These are phyloP conservation scores for Aspergillus sparsus DNA, from an alignment of 495 filamentous ascomycete species.

Conservation along the genomic window DNA sequence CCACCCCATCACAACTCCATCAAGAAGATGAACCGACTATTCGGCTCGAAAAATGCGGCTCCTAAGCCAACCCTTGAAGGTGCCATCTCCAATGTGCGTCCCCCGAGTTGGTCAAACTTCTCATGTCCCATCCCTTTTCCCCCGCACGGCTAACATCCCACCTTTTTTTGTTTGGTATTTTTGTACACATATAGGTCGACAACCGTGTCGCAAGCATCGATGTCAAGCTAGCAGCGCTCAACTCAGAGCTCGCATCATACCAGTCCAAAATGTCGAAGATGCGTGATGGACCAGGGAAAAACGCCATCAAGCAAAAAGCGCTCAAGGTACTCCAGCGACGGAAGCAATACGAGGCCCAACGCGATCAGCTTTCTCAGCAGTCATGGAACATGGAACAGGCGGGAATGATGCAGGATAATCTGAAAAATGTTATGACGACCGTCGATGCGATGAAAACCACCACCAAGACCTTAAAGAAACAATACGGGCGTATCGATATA, in stretches of 20 bases:
- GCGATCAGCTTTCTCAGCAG: constrained; percentile 91
- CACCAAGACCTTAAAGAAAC: constrained; percentile 88
- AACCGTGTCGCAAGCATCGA: constrained; percentile 85
- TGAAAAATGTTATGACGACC: constrained; percentile 98
- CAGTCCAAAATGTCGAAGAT: constrained; percentile 87
- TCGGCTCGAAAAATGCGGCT: constrained; percentile 81
- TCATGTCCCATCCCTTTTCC: constrained; percentile 1
- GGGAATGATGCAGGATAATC: constrained; percentile 98
- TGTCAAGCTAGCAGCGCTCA: constrained; percentile 89
- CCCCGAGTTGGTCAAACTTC: constrained; percentile 16
- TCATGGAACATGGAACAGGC: constrained; percentile 99
- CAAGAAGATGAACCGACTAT: constrained; percentile 86
- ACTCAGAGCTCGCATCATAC: constrained; percentile 86
- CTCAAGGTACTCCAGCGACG: constrained; percentile 95
- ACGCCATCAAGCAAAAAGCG: constrained; percentile 89
- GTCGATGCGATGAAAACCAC: constrained; percentile 97
- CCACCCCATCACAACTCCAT: constrained; percentile 11
- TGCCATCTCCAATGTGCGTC: constrained; percentile 78
- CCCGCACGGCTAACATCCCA: constrained; percentile 10
- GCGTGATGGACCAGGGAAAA: constrained; percentile 95
- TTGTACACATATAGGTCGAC: constrained; percentile 60
- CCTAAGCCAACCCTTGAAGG: constrained; percentile 88
- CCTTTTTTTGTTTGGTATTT: neutral
- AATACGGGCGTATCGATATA: constrained; percentile 96
- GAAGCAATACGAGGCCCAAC: constrained; percentile 91